A percentile compares a stretch with the other conserved stretches of the same genome.
Conservation (phyloP, 2,329 filamentous ascomycete genomes). For the Pseudogymnoascus sp. region DNA sequence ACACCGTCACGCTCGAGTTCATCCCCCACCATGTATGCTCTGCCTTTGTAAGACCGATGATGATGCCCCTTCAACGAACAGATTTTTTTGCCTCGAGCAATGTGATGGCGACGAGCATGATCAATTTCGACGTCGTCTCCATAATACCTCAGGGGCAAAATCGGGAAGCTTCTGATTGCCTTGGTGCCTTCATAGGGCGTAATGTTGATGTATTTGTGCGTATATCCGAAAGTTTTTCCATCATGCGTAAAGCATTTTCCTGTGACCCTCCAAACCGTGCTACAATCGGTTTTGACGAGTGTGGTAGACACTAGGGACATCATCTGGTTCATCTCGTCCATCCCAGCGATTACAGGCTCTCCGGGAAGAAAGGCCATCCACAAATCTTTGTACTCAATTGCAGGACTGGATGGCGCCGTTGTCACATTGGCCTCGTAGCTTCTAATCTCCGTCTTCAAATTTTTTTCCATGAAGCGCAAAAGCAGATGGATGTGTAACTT, state of each 20-base stretch:
- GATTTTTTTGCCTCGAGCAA: slow-evolving; percentile 18
- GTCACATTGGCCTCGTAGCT: neutral
- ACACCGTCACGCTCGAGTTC: neutral
- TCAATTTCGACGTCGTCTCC: slow-evolving; percentile 7
- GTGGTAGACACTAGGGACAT: neutral
- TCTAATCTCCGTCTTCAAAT: neutral
- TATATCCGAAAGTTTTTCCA: slow-evolving; percentile 6
- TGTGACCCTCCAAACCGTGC: neutral
- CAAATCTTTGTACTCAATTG: slow-evolving; percentile 10
- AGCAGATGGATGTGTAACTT: slow-evolving; percentile 10
- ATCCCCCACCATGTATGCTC: slow-evolving; percentile 11
- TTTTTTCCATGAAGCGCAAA: slow-evolving; percentile 8
- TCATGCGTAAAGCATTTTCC: neutral
- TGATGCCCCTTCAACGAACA: slow-evolving; percentile 18
- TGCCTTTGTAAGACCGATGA: slow-evolving; percentile 20
- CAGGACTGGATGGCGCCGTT: neutral
- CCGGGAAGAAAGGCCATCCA: slow-evolving; percentile 13
- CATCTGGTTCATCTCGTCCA: slow-evolving; percentile 2
- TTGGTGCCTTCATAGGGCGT: neutral
- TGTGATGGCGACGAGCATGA: slow-evolving; percentile 12
- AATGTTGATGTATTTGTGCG: neutral
- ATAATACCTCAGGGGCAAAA: slow-evolving; percentile 7
- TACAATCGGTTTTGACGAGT: neutral
- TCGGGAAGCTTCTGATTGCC: neutral
- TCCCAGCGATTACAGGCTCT: slow-evolving; percentile 1